phyloP scores from a whole-genome alignment of 495 filamentous ascomycete species.

The Podospora pseudocomata region DNA sequence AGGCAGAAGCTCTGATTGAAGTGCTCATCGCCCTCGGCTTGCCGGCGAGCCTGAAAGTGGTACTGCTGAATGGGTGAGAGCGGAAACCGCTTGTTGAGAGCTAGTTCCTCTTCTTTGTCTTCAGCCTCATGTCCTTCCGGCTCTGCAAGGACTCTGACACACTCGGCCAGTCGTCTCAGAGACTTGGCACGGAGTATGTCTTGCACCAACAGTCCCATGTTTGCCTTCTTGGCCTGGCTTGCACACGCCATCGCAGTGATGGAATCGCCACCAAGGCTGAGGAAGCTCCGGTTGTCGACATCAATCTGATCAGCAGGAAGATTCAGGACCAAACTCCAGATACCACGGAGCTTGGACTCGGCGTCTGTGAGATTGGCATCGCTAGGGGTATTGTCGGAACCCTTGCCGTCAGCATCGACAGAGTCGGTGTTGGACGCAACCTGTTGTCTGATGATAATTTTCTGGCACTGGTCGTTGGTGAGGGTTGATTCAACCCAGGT shows the following conservation, averaged over 20 bases:
- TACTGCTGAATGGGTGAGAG: constrained; percentile 59
- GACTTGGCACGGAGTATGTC: constrained; percentile 48
- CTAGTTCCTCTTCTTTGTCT: constrained; percentile 1
- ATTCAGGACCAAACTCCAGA: constrained; percentile 30
- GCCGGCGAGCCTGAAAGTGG: constrained; percentile 48
- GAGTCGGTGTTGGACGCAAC: not conserved
- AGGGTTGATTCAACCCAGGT: constrained; percentile 24
- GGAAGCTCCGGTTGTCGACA: constrained; percentile 48
- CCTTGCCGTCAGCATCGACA: not conserved
- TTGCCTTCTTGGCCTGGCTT: constrained; percentile 24
- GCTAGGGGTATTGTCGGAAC: not conserved
- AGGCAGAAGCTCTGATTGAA: constrained; percentile 63
- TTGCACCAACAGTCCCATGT: constrained; percentile 23
- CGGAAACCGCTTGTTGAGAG: constrained; percentile 19
- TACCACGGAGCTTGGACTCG: constrained; percentile 24
- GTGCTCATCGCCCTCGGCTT: constrained; percentile 50
- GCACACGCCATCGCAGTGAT: constrained; percentile 56
- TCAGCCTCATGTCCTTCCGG: constrained; percentile 2
- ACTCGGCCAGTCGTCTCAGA: constrained; percentile 28
- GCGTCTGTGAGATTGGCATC: constrained; percentile 6
- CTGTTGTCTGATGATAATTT: constrained; percentile 16
- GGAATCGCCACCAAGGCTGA: constrained; percentile 61
- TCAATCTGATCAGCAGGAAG: constrained; percentile 34
- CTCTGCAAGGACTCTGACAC: constrained; percentile 12
- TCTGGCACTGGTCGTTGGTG: constrained; percentile 15